These are phyloP conservation scores for Zelonia costaricensis DNA, from an alignment of 208 protist genomes.

Conservation along the genomic window DNA sequence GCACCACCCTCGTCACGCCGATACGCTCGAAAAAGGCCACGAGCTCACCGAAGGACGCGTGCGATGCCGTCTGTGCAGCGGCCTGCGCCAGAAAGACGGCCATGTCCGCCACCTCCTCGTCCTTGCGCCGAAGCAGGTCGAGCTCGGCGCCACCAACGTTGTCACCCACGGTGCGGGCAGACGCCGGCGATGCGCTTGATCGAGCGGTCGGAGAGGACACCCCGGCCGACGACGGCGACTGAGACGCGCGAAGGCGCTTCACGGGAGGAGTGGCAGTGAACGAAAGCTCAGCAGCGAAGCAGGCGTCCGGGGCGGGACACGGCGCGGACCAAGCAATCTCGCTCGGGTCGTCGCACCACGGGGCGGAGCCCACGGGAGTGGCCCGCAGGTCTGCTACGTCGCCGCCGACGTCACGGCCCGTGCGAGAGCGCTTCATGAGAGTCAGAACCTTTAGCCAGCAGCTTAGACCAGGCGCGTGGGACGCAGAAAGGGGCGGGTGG, in stretches of 20 bases:
- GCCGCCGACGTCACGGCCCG: too few species aligned
- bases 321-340: not conserved
- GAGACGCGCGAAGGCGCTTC: not conserved
- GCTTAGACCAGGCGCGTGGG: too few species aligned
- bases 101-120: conserved; percentile 80
- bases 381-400: too few species aligned
- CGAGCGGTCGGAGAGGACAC: not conserved
- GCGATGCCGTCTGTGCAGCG: conserved; percentile 29
- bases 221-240: conserved; percentile 1
- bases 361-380: too few species aligned
- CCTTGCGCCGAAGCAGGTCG: conserved; percentile 57
- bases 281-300: not conserved
- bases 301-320: not conserved
- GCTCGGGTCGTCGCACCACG: too few species aligned
- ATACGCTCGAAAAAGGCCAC: conserved; percentile 31
- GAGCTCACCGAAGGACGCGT: conserved; percentile 36
- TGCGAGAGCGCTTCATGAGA: too few species aligned
- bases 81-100: conserved; percentile 59
- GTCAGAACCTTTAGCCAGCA: too few species aligned
- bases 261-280: not conserved
- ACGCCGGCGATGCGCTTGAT: not conserved
- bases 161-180: not conserved
- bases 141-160: conserved; percentile 59
- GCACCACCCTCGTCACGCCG: conserved; percentile 27
- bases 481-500: too few species aligned